A percentile compares a stretch with the other conserved stretches of the same genome.
These are phyloP conservation scores for Aspergillaceae sp. DNA, from an alignment of 2,329 filamentous ascomycete genomes.

Conservation along the genomic window DNA sequence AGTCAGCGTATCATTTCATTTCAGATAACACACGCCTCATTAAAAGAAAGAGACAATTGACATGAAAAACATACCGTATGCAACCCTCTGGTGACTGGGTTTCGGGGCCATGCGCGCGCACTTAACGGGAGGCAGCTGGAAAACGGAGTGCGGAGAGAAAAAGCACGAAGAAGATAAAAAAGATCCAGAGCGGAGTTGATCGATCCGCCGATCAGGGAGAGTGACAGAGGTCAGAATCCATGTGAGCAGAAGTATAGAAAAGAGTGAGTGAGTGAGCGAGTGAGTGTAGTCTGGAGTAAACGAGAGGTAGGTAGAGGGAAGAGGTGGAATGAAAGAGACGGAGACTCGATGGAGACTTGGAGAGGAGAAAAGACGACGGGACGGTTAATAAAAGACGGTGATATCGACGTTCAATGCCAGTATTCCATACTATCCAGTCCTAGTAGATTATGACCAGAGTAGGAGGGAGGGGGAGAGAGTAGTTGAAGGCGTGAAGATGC, in stretches of 20 bases:
- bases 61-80: constrained; percentile 50
- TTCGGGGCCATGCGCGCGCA: constrained; percentile 53
- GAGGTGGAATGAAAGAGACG: background rate
- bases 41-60: background rate
- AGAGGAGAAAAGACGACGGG: background rate
- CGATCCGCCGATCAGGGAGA: constrained; percentile 15
- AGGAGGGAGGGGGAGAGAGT: background rate
- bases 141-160: constrained; percentile 11
- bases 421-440: too few relatives aligned
- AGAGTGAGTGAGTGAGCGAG: too few relatives aligned
- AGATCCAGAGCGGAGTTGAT: constrained; percentile 19
- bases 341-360: background rate
- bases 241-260: background rate
- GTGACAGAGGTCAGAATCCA: constrained; percentile 7
- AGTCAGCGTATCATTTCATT: background rate
- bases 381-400: too few relatives aligned
- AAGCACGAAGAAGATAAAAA: constrained; percentile 14
- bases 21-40: background rate
- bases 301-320: background rate
- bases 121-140: background rate
- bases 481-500: background rate
- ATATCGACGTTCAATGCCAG: too few relatives aligned
- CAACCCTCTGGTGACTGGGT: constrained; percentile 58
- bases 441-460: too few relatives aligned
- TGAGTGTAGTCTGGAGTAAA: background rate